Conservation (phyloP, 495 filamentous ascomycete genomes). For the Xylaria intraflava region DNA sequence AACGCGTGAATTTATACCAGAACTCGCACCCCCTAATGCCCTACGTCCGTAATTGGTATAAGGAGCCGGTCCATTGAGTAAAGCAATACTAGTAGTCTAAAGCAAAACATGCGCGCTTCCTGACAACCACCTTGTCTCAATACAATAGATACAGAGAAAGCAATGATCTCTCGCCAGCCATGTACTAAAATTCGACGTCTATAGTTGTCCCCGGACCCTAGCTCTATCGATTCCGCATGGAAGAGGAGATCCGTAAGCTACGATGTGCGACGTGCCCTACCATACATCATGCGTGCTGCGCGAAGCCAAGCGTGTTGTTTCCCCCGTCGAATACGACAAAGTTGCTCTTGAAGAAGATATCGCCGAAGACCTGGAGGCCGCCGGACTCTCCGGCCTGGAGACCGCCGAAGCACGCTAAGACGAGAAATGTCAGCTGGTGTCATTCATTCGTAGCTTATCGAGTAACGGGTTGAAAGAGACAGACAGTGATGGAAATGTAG, state of each 20-base stretch:
- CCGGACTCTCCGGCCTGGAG: slow-evolving; percentile 55
- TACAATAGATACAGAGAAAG: no score
- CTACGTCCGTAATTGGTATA: no score
- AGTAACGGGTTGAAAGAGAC: not conserved
- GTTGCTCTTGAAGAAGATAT: slow-evolving; percentile 71
- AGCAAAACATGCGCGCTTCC: no score
- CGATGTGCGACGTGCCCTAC: no score
- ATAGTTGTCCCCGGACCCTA: not conserved
- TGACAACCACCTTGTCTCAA: no score
- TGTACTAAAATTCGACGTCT: not conserved
- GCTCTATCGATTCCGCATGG: no score
- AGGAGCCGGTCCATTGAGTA: no score
- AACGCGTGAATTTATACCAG: no score
- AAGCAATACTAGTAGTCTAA: no score
- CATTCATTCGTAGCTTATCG: not conserved
- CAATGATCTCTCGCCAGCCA: not conserved
- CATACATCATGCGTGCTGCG: slow-evolving; percentile 37
- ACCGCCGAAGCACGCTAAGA: slow-evolving; percentile 62
- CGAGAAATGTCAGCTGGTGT: slow-evolving; percentile 9
- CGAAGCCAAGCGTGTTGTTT: slow-evolving; percentile 54
- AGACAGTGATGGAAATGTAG: not conserved
- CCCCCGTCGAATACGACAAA: slow-evolving; percentile 74
- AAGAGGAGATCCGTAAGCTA: no score
- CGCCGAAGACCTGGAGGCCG: slow-evolving; percentile 65
- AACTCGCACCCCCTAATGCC: no score